Percentiles rank a stretch among this genome's conserved stretches.
Conservation (phyloP, 345 rosid genomes). For the Dipteronia sinensis region DNA sequence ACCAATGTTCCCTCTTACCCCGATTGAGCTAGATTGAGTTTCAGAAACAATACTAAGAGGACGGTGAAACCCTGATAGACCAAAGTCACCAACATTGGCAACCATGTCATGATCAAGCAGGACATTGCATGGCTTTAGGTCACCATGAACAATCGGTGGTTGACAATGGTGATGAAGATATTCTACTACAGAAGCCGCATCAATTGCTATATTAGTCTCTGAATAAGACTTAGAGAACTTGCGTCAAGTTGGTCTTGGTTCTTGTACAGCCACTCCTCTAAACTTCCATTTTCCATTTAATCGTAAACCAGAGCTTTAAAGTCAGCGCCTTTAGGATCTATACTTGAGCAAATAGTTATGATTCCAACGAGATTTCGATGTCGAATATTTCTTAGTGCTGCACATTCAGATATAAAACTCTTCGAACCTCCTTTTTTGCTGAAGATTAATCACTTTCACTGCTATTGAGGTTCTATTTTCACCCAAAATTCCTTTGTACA, state of each 20-base stretch:
- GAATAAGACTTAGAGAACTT: no score
- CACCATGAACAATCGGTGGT: constrained; percentile 25
- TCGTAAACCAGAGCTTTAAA: constrained; percentile 37
- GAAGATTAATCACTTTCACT: constrained; percentile 45
- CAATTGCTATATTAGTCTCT: no score
- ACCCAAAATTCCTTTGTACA: no score
- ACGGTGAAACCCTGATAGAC: constrained; percentile 16
- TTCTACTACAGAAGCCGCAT: constrained; percentile 6
- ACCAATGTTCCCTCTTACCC: constrained; percentile 25
- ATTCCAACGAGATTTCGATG: constrained; percentile 51
- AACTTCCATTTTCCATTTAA: constrained; percentile 16
- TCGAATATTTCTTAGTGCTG: constrained; percentile 33
- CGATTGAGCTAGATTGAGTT: constrained; percentile 20
- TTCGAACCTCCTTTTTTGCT: constrained; percentile 35
- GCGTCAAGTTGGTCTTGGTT: no score
- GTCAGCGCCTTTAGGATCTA: not conserved
- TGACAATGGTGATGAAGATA: constrained; percentile 27
- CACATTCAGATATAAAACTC: constrained; percentile 52
- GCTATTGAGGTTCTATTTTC: constrained; percentile 17
- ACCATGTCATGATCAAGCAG: constrained; percentile 26
- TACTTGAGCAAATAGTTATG: constrained; percentile 36
- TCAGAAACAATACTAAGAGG: not conserved
- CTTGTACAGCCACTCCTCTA: no score
- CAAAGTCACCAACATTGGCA: constrained; percentile 29
- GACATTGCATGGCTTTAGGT: constrained; percentile 26